Evolutionary conservation across 306 rosid species (phyloP).

Genomic region (Quercus suber): DNA sequence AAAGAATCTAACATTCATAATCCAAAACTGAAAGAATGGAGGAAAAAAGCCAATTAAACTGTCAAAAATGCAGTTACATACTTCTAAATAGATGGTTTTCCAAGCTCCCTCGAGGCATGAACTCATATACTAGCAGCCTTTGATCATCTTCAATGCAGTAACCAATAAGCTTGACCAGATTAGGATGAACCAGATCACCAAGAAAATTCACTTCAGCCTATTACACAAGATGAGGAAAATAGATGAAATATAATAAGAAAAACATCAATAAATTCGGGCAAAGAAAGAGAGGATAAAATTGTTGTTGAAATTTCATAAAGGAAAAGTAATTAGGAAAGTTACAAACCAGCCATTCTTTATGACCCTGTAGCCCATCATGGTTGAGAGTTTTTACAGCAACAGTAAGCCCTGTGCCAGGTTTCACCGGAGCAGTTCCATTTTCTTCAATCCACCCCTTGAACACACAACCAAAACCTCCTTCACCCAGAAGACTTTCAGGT

Average conservation of each 20-base stretch:
- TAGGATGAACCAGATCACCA: conserved; percentile 84
- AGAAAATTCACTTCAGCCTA: conserved; percentile 97
- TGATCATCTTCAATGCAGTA: conserved; percentile 98
- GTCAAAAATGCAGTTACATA: conserved; percentile 35
- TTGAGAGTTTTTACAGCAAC: conserved; percentile 96
- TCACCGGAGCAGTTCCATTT: conserved; percentile 97
- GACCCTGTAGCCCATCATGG: conserved; percentile 99
- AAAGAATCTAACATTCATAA: not conserved
- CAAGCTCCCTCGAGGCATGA: conserved; percentile 98
- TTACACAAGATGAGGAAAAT: conserved; percentile 25
- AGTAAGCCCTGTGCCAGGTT: conserved; percentile 98
- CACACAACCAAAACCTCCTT: conserved; percentile 99
- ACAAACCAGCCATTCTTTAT: conserved; percentile 99
- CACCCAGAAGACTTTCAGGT: conserved; percentile 99
- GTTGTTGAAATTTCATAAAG: not conserved
- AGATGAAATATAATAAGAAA: not conserved
- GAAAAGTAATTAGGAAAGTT: conserved; percentile 20
- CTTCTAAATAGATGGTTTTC: conserved; percentile 97
- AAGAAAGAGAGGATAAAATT: not conserved
- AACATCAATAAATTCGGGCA: not conserved
- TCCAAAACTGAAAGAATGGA: not conserved
- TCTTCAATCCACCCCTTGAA: conserved; percentile 99
- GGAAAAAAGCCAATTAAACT: not conserved
- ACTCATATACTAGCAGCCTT: conserved; percentile 86
- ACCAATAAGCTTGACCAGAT: conserved; percentile 91